These are phyloP conservation scores for Inga oerstediana DNA, from an alignment of 306 rosid genomes.

Conservation along the genomic window DNA sequence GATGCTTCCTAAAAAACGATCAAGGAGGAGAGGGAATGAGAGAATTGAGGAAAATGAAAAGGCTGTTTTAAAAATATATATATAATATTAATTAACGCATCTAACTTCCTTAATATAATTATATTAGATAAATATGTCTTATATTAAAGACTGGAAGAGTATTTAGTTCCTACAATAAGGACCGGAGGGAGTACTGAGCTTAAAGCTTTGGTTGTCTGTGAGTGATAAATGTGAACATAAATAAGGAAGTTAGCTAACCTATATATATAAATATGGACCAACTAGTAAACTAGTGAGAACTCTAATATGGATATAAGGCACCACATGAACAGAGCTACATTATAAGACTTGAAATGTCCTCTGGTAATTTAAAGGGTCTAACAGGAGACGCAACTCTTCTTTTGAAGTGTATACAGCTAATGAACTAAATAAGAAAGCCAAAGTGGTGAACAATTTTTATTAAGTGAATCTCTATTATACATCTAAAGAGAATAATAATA, in stretches of 20 bases:
- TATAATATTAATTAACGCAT: too few species aligned
- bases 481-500: not conserved
- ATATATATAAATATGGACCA: not conserved
- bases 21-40: too few species aligned
- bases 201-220: not conserved
- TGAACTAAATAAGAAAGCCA: conserved; percentile 8
- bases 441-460: not conserved
- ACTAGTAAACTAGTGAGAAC: not conserved
- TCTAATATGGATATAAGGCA: not conserved
- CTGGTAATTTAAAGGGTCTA: not conserved
- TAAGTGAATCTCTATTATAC: not conserved
- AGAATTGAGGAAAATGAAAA: too few species aligned
- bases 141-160: too few species aligned
- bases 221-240: not conserved
- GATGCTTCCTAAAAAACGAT: too few species aligned
- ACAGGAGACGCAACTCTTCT: not conserved
- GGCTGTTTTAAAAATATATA: too few species aligned
- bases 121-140: too few species aligned
- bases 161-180: too few species aligned
- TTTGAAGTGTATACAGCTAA: not conserved
- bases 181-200: too few species aligned
- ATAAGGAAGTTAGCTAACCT: not conserved
- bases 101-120: too few species aligned
- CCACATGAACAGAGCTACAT: too few species aligned
- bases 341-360: not conserved